Evolutionary conservation across 2,329 filamentous ascomycete genomes (phyloP), one percentile per base, ranked within the genome.

Genomic region (Dendryphion nanum): DNA sequence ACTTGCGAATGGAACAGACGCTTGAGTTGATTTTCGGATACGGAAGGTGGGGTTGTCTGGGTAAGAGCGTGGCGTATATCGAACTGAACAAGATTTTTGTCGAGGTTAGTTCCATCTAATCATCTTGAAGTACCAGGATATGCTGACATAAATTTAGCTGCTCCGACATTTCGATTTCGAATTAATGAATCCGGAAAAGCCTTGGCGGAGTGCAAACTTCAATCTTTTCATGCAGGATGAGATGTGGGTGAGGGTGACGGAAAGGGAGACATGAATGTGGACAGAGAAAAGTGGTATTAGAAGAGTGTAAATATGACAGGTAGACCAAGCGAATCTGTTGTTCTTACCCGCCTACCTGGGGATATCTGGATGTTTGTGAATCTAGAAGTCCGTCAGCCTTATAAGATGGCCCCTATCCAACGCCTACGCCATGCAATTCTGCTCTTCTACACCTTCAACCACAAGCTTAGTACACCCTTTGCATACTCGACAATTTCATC

Each of bases 401-500:
- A 10, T 26, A 26, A 26, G 26, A 38, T 39, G 20, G 42, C 35
- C 34, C 38, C 45, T 41, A 35, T 35, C 38, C 47, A 59, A 57
- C 59, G 55, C 56, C 55, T 46, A 59, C 47, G 53, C 47, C 55
- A 48, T 51, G 47, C 48, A 52, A 38, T 17, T 14, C 19, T 21
- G n/a, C 17, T 15, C 14, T 29, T 42, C 45, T 53, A 75, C 10
- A 76, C 73, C 63, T 74, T 74, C 47, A 73, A 44, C 71, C 71
- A 75, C 43, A 75, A 46, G 34, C 55, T 68, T 41, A 75, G 44
- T 36, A 75, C 73, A 12, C 73, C 72, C 63, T 95, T 95, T 35
- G 89, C 83, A 67, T 97, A 98, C 70, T 96, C 88, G 39, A 94
- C 87, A 70, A 98, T 96, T 77, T 98, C 93, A 60, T 90, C 85